Conservation (phyloP, 2,329 filamentous ascomycete genomes). For the Ophiocordyceps camponoti-floridani region DNA sequence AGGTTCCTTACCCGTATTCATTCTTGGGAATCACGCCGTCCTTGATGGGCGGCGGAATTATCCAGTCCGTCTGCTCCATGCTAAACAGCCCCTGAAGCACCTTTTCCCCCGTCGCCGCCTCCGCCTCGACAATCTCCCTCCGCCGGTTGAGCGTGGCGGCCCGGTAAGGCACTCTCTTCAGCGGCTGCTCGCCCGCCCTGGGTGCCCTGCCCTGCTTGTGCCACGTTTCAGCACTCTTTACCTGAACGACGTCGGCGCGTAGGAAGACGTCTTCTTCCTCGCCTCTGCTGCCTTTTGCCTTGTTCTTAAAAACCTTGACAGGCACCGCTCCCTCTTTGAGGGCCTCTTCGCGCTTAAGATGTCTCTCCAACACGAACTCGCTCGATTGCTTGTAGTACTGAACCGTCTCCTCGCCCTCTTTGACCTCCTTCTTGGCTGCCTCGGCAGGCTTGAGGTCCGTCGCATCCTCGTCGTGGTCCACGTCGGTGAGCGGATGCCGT, state of each 20-base stretch:
- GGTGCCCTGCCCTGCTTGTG: constrained; percentile 86
- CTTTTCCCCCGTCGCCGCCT: constrained; percentile 65
- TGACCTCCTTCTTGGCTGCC: constrained; percentile 53
- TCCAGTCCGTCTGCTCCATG: constrained; percentile 79
- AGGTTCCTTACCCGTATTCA: constrained; percentile 46
- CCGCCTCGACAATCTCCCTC: constrained; percentile 73
- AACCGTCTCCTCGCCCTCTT: constrained; percentile 63
- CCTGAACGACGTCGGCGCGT: constrained; percentile 62
- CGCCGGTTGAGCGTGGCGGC: constrained; percentile 78
- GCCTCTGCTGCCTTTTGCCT: constrained; percentile 53
- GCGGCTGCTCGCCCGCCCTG: constrained; percentile 47
- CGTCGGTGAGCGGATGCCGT: constrained; percentile 40
- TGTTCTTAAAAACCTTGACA: constrained; percentile 57
- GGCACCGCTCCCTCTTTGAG: constrained; percentile 49
- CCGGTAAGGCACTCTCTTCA: constrained; percentile 79
- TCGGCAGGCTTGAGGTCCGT: constrained; percentile 59
- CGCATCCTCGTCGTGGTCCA: constrained; percentile 64
- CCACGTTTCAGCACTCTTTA: constrained; percentile 91
- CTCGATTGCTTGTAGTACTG: constrained; percentile 77
- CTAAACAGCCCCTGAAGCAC: constrained; percentile 75
- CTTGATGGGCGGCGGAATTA: constrained; percentile 72
- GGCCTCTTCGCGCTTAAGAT: constrained; percentile 84
- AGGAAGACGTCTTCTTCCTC: constrained; percentile 68
- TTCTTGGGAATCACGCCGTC: constrained; percentile 87
- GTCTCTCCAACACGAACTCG: constrained; percentile 70